These are phyloP conservation scores for Nemophila menziesii DNA, from an alignment of 257 asterid genomes.

Conservation along the genomic window DNA sequence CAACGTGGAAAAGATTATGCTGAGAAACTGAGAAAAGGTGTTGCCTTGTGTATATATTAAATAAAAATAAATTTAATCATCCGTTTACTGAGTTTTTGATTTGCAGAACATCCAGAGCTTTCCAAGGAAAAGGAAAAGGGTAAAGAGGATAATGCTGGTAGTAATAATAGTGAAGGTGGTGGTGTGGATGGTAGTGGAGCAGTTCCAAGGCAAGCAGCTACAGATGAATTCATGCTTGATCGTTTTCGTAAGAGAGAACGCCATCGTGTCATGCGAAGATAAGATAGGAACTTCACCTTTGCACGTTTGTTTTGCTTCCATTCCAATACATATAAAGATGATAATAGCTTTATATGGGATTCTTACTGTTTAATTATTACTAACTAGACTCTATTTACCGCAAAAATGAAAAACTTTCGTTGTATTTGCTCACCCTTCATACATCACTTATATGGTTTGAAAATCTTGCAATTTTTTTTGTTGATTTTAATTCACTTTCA, in stretches of 20 bases:
- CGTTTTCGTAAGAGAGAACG: slow-evolving; percentile 92
- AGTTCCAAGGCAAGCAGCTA: slow-evolving; percentile 80
- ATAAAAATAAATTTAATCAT: neutral
- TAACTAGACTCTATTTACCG: too few species aligned
- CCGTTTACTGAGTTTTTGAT: too few species aligned
- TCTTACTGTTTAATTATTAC: too few species aligned
- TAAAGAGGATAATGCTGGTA: slow-evolving; percentile 29
- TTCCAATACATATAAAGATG: too few species aligned
- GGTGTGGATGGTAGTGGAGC: slow-evolving; percentile 47
- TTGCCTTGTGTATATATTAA: neutral
- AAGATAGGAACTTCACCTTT: too few species aligned
- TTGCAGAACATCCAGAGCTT: slow-evolving; percentile 59
- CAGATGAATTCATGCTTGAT: slow-evolving; percentile 87
- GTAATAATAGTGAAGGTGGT: slow-evolving; percentile 27
- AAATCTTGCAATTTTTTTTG: too few species aligned
- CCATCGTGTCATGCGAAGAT: slow-evolving; percentile 68
- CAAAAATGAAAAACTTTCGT: too few species aligned
- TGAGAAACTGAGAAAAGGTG: slow-evolving; percentile 72
- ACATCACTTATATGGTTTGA: too few species aligned
- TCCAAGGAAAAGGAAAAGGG: slow-evolving; percentile 52
- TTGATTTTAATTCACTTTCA: too few species aligned
- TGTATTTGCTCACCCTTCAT: too few species aligned
- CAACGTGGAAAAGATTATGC: slow-evolving; percentile 90
- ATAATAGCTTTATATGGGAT: too few species aligned
- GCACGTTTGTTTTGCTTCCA: too few species aligned